Evolutionary conservation across 2,329 filamentous ascomycete species (phyloP), one percentile per base, ranked within the genome.

Genomic region (Akanthomyces lecanii): DNA sequence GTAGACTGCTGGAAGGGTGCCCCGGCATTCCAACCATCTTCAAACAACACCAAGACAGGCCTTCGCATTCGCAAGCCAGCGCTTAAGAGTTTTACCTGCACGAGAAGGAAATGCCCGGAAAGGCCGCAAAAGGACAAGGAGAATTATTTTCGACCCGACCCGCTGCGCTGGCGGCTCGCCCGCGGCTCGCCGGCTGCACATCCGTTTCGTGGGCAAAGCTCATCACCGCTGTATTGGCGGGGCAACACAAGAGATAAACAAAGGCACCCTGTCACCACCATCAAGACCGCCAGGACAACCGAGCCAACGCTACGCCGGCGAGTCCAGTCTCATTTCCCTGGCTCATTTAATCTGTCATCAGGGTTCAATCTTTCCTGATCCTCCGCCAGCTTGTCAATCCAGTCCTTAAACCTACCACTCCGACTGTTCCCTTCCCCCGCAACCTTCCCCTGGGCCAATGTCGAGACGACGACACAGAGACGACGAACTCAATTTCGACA

Each of bases 401-500:
- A n/a, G 16, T 51, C 56, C 16, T 38, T 7, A 23, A 58, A 40
- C 40, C 12, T 48, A 5, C 11, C 12, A 4, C 21, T 25, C 4
- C 12, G 14, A 21, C 30, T 21, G 5, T 44, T n/a, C 5, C 10
- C 33, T 1, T 1, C 21, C 7, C 11, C 14, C 8, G 28, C 10
- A 11, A 21, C 16, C 30, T 25, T 48, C 5, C 38, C 23, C 10
- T 36, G n/a, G 30, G 53, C 47, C 66, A 62, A 72, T 73, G 69
- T 67, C 71, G 69, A 64, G 54, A 52, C 70, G 72, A 66, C 69
- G 69, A 47, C 69, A 67, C 21, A 70, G 66, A 65, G 67, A 65
- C 55, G 67, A 70, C 62, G 75, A 79, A 64, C 67, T 74, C 67
- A 76, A 82, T 66, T 81, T 83, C 65, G 71, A 80, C 10, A 82